phyloP scores from a whole-genome alignment of 805 yeast species.

The Kregervanrija delftensis region DNA sequence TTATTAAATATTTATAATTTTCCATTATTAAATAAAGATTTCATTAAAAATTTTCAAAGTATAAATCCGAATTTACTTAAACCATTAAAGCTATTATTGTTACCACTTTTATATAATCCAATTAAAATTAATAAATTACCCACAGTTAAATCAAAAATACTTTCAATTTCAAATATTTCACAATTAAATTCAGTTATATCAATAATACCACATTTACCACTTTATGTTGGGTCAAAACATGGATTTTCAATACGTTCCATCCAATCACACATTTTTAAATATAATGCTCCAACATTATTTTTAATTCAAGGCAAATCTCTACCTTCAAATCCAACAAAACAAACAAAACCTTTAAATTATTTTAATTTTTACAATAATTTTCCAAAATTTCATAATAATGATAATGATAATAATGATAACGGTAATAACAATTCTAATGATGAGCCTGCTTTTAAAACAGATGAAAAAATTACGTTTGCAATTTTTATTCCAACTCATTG shows the following conservation, averaged over 20 bases:
- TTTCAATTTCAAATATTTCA: slow-evolving; percentile 32
- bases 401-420: no score
- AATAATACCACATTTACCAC: slow-evolving; percentile 32
- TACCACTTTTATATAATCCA: slow-evolving; percentile 29
- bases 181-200: slow-evolving; percentile 32
- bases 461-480: slow-evolving; percentile 13
- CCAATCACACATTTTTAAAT: slow-evolving; percentile 76
- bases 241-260: slow-evolving; percentile 88
- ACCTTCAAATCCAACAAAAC: slow-evolving; percentile 21
- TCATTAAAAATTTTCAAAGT: background rate
- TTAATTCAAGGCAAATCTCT: slow-evolving; percentile 60
- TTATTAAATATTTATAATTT: background rate
- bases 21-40: background rate
- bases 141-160: slow-evolving; percentile 27
- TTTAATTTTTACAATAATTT: slow-evolving; percentile 43
- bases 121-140: slow-evolving; percentile 1
- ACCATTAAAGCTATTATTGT: slow-evolving; percentile 39
- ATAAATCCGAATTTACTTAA: slow-evolving; percentile 38
- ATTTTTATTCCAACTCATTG: slow-evolving; percentile 44
- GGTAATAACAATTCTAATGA: no score
- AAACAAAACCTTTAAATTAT: slow-evolving; percentile 37
- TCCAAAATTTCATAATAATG: slow-evolving; percentile 30
- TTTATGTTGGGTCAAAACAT: slow-evolving; percentile 65
- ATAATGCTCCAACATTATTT: slow-evolving; percentile 82
- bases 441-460: slow-evolving; percentile 7